Conservation (phyloP, 2,329 filamentous ascomycete genomes). For the Penicillium sp. region DNA sequence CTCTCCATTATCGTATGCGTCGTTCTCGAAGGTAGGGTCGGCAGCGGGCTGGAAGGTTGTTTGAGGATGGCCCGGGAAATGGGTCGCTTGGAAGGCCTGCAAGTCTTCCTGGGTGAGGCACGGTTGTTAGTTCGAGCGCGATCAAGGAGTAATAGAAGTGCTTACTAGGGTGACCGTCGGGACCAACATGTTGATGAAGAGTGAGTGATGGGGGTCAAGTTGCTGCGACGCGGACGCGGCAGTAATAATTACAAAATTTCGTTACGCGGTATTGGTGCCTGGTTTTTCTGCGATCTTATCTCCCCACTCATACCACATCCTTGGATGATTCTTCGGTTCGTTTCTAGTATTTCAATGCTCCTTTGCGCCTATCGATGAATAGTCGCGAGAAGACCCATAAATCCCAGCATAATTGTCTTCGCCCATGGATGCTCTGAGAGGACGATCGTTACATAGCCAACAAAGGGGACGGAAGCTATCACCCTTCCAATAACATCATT, state of each 20-base stretch:
- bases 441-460: no score
- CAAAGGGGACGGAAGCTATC: no score
- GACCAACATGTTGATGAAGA: conserved; percentile 26
- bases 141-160: background rate
- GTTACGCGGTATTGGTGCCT: background rate
- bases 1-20: conserved; percentile 31
- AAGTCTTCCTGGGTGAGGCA: conserved; percentile 59
- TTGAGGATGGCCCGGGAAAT: conserved; percentile 53
- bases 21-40: conserved; percentile 5
- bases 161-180: conserved; percentile 43
- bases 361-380: no score
- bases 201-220: conserved; percentile 7
- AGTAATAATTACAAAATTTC: background rate
- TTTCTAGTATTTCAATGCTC: no score
- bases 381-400: no score
- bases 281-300: no score
- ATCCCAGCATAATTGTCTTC: no score
- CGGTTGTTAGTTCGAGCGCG: background rate
- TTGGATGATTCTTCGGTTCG: no score
- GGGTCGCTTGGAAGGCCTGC: conserved; percentile 60
- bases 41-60: conserved; percentile 3
- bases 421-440: no score
- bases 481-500: no score
- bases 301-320: no score
- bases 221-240: conserved; percentile 16